Base-by-base conservation (phyloP, 2,329 filamentous ascomycete genomes). In the Xylariaceae sp. region DNA sequence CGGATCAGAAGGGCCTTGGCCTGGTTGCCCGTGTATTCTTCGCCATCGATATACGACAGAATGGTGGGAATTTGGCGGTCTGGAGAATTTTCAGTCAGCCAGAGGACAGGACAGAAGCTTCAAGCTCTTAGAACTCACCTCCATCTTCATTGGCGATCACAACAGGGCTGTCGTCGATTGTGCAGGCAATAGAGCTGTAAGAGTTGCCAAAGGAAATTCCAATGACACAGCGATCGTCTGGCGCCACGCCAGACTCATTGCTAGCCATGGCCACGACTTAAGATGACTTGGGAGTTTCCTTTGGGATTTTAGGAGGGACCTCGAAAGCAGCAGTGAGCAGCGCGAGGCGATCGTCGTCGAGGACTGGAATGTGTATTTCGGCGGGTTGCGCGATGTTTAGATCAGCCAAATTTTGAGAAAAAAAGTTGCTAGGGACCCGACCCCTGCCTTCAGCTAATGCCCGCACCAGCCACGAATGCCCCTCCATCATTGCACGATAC, bases 81-180 rank as follows among this genome's bases (percentile, higher is more conserved):
- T 90, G 46, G 38, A 29, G 33, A 19, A 32, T 24, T 38, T 49
- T 40, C 45, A 32, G 36, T 46, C 39, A 39, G 40, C 37, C 1
- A 14, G 15, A 23, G 13, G 18, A 22, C 12, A 3, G 8, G 10
- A 15, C 8, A 17, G 11, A 19, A n/a, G 16, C 9, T 14, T 7
- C 3, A 13, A 15, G 16, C n/a, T 10, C 5, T 3, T 8, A 33
- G n/a, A 17, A 64, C 77, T 56, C 60, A 88, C 86, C 86, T 72
- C 92, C 92, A 58, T 96, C 92, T 69, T 96, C 92, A 67, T 98
- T 96, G 56, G 92, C 92, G 66, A 98, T 96, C 45, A 98, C 90
- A 61, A 95, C 87, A 45, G 88, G 82, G 71, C 93, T 94, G 64
- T 93, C 90, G 56, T 96, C 90, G 42, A 81, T 76, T 29, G 89